These are phyloP conservation scores for Candolleomyces efflorescens DNA, from an alignment of 768 basidiomycete species.

Conservation along the genomic window DNA sequence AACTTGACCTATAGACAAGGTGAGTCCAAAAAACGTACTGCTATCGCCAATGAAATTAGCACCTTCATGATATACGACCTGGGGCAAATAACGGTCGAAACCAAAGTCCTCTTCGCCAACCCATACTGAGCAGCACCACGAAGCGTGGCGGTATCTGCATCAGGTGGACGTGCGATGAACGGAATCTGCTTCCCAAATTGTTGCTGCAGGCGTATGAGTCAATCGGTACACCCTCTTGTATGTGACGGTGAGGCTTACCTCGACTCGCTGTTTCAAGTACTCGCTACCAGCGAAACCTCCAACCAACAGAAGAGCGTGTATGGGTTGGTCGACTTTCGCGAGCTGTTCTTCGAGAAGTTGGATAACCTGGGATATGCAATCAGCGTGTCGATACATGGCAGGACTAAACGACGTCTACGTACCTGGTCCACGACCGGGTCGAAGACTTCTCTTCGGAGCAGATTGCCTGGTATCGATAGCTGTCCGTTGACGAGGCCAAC, in stretches of 20 bases:
- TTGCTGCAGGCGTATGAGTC: constrained; percentile 37
- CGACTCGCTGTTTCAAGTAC: constrained; percentile 76
- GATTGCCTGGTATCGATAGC: constrained; percentile 74
- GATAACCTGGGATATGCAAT: constrained; percentile 48
- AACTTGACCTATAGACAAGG: constrained; percentile 63
- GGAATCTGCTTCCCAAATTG: constrained; percentile 61
- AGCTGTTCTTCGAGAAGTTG: constrained; percentile 77
- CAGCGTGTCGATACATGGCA: not conserved
- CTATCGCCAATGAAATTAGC: not conserved
- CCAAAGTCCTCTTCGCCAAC: constrained; percentile 66
- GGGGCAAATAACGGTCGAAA: constrained; percentile 79
- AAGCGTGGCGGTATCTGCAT: constrained; percentile 85
- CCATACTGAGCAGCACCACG: constrained; percentile 90
- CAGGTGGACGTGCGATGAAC: constrained; percentile 78
- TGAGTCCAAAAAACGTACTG: not conserved
- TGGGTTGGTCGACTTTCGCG: constrained; percentile 57
- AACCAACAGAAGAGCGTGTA: constrained; percentile 84
- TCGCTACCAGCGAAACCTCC: constrained; percentile 88
- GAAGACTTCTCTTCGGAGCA: constrained; percentile 83
- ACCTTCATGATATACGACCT: constrained; percentile 87
- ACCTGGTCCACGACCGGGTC: constrained; percentile 84
- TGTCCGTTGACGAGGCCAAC: constrained; percentile 83
- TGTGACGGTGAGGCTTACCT: constrained; percentile 47
- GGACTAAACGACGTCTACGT: constrained; percentile 19
- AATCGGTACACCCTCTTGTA: not conserved